phyloP scores from a whole-genome alignment of 2,329 filamentous ascomycete species.

The Trichoderma simmonsii region DNA sequence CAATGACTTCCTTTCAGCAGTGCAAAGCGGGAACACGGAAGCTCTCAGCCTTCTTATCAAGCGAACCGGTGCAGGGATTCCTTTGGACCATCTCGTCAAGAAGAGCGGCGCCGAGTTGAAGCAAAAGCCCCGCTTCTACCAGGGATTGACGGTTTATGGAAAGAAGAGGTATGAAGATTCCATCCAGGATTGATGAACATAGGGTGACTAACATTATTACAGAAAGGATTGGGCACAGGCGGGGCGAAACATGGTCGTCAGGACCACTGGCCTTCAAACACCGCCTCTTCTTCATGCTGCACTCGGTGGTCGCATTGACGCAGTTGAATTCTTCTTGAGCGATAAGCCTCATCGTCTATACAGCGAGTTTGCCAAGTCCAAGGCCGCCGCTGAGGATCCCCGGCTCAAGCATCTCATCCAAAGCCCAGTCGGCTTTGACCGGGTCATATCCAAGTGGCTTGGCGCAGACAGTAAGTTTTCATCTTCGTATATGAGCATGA shows the following conservation, averaged over 20 bases:
- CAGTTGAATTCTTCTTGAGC: conserved; percentile 74
- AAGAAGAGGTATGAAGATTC: conserved; percentile 52
- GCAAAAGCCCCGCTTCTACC: conserved; percentile 68
- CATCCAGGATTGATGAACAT: neutral
- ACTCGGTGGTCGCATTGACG: conserved; percentile 55
- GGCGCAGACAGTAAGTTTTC: conserved; percentile 52
- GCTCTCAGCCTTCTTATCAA: conserved; percentile 64
- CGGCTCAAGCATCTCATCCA: conserved; percentile 60
- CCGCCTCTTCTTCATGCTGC: conserved; percentile 63
- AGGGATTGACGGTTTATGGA: conserved; percentile 72
- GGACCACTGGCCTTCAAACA: conserved; percentile 40
- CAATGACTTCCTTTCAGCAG: conserved; percentile 41
- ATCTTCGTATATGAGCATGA: neutral
- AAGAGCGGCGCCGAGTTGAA: conserved; percentile 61
- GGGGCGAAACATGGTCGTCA: conserved; percentile 46
- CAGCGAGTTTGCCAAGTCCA: conserved; percentile 60
- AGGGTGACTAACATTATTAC: conserved; percentile 4
- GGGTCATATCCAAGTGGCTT: conserved; percentile 61
- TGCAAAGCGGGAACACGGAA: conserved; percentile 49
- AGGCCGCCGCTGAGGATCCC: conserved; percentile 57
- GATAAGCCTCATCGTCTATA: conserved; percentile 68
- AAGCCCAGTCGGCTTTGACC: conserved; percentile 60
- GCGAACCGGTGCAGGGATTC: conserved; percentile 64
- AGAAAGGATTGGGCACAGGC: conserved; percentile 69
- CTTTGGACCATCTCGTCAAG: conserved; percentile 63